Percentiles rank a stretch among this genome's conserved stretches.
Conservation (phyloP, 2,329 filamentous ascomycete genomes). For the Dryadomyces quercivorus region DNA sequence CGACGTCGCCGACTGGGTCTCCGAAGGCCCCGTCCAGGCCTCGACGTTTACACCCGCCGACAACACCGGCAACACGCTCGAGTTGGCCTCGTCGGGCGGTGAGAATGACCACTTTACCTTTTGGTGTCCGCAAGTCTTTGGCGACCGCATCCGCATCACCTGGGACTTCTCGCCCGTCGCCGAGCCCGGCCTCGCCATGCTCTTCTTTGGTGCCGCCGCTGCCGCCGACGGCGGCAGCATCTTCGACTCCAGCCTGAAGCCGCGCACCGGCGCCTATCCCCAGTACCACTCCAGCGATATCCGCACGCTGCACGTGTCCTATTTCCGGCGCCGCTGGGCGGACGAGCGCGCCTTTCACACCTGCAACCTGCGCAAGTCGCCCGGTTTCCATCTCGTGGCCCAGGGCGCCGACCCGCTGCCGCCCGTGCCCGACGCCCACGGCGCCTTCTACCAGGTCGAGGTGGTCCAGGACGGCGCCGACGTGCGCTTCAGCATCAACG, state of each 20-base stretch:
- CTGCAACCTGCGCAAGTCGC: slow-evolving; percentile 2
- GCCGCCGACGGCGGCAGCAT: neutral
- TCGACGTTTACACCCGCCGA: neutral
- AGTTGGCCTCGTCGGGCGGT: neutral
- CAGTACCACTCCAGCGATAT: slow-evolving; percentile 2
- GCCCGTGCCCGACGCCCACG: neutral
- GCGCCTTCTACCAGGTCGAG: neutral
- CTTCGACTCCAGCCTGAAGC: neutral
- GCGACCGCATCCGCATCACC: slow-evolving; percentile 1
- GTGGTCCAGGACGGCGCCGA: neutral
- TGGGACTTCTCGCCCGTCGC: slow-evolving; percentile 1
- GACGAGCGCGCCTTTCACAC: slow-evolving; percentile 1
- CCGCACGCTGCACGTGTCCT: slow-evolving; percentile 2
- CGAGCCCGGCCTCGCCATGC: slow-evolving; percentile 1
- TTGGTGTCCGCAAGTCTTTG: neutral
- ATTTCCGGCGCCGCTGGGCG: slow-evolving; percentile 1
- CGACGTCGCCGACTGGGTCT: slow-evolving; percentile 2
- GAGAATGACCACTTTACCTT: neutral
- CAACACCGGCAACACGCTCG: neutral
- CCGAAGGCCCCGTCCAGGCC: neutral
- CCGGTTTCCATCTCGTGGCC: slow-evolving; percentile 2
- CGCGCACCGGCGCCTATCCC: neutral
- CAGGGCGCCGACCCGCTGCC: slow-evolving; percentile 2
- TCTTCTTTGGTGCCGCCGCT: neutral
- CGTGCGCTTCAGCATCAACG: neutral